Conservation (phyloP, 2,329 filamentous ascomycete genomes). For the Drechmeria coniospora region DNA sequence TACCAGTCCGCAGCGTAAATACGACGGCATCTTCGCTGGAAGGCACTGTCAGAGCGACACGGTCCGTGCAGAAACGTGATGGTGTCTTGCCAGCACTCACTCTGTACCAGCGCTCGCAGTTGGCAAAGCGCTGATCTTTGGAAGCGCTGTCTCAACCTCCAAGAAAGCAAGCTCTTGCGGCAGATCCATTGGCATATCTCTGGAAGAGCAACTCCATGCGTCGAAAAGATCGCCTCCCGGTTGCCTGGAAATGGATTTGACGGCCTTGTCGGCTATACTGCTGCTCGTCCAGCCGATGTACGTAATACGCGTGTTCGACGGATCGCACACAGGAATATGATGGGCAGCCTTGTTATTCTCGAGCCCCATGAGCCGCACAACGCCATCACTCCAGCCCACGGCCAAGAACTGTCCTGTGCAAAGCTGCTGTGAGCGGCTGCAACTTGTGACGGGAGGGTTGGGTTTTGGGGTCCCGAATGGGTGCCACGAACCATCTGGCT, state of each 20-base stretch:
- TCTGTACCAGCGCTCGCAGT: constrained; percentile 41
- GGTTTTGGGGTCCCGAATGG: background rate
- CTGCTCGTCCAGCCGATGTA: constrained; percentile 39
- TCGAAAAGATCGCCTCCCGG: constrained; percentile 6
- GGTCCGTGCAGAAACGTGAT: background rate
- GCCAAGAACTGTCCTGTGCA: constrained; percentile 58
- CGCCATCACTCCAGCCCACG: constrained; percentile 70
- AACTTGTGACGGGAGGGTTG: too few species aligned
- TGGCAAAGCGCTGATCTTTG: constrained; percentile 59
- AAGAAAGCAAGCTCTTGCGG: constrained; percentile 58
- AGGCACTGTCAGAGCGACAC: constrained; percentile 8
- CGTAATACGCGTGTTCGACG: constrained; percentile 26
- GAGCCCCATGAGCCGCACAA: constrained; percentile 59
- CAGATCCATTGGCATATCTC: constrained; percentile 31
- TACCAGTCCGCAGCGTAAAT: constrained; percentile 53
- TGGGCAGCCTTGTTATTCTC: constrained; percentile 74
- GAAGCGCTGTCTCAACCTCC: constrained; percentile 61
- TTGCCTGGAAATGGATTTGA: constrained; percentile 3
- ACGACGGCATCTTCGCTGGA: constrained; percentile 38
- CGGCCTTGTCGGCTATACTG: constrained; percentile 17
- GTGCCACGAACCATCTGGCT: constrained; percentile 45
- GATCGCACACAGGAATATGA: constrained; percentile 42
- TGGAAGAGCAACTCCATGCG: constrained; percentile 3
- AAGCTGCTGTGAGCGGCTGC: background rate
- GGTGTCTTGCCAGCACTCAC: constrained; percentile 25